Percentiles rank a stretch among this genome's conserved stretches.
Evolutionary conservation across 768 basidiomycete species (phyloP).

Genomic region (Coprinellus aureogranulatus): DNA sequence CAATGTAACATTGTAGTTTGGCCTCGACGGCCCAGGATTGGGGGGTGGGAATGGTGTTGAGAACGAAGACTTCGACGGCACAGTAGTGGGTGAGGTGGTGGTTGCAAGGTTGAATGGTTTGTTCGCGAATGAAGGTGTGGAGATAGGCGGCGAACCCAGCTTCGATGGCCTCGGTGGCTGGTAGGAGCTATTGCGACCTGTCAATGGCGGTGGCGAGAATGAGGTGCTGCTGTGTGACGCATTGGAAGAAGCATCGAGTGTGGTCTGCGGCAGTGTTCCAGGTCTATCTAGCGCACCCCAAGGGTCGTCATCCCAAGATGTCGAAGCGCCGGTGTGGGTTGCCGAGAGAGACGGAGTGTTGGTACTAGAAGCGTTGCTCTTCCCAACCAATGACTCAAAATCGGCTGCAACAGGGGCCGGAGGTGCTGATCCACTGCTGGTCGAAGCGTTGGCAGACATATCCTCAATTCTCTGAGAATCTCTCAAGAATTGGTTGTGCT

Average conservation of each 20-base stretch:
- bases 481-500: constrained; percentile 88
- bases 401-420: constrained; percentile 53
- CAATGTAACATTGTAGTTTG: constrained; percentile 31
- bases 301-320: constrained; percentile 77
- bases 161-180: constrained; percentile 36
- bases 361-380: constrained; percentile 28
- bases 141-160: constrained; percentile 33
- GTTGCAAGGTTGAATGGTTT: constrained; percentile 6
- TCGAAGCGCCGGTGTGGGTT: constrained; percentile 32
- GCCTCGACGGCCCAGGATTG: constrained; percentile 16
- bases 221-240: constrained; percentile 3
- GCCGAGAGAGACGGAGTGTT: constrained; percentile 41
- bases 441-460: constrained; percentile 49
- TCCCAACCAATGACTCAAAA: constrained; percentile 84
- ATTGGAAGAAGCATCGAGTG: neutral
- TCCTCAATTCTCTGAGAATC: constrained; percentile 92
- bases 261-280: constrained; percentile 17
- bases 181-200: constrained; percentile 20
- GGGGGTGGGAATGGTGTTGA: constrained; percentile 16
- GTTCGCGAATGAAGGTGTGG: constrained; percentile 20
- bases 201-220: constrained; percentile 21
- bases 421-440: constrained; percentile 34
- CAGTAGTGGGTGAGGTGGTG: neutral
- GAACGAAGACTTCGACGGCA: constrained; percentile 2
- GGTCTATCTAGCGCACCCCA: constrained; percentile 77